A percentile compares a stretch with the other conserved stretches of the same genome.
These are phyloP conservation scores for Miscanthus sacchariflorus DNA, from an alignment of 202 grass and related monocot species.

Conservation along the genomic window DNA sequence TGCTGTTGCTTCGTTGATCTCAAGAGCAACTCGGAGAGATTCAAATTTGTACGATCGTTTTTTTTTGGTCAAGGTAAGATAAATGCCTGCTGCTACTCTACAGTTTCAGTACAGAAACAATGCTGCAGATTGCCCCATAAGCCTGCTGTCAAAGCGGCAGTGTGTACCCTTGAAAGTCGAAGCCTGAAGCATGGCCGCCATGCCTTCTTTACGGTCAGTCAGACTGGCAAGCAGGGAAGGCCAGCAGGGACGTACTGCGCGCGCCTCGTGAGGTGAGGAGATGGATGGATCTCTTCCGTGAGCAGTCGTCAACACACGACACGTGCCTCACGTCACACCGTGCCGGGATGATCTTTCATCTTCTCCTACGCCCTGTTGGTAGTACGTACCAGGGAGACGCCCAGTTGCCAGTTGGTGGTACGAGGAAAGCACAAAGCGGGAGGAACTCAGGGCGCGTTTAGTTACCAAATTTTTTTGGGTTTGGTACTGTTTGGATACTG, in stretches of 20 bases:
- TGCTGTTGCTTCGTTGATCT: no score
- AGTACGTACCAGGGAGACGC: no score
- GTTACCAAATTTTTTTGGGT: no score
- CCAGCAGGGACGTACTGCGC: background rate
- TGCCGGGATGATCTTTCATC: background rate
- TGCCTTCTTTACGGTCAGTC: background rate
- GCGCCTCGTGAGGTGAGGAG: background rate
- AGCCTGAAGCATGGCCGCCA: background rate
- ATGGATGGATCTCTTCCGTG: background rate
- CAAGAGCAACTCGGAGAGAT: no score
- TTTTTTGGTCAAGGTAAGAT: background rate
- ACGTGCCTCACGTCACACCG: background rate
- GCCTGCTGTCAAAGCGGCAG: background rate
- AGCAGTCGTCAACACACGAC: background rate
- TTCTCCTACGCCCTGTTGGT: no score
- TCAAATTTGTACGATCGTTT: no score
- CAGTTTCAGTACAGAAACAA: background rate
- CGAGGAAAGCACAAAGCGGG: conserved; percentile 7
- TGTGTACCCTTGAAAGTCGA: no score
- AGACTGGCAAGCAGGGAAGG: background rate
- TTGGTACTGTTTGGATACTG: no score
- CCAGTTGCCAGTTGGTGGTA: background rate
- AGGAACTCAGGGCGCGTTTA: no score
- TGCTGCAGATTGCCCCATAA: background rate
- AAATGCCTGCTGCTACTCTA: background rate